A percentile compares a stretch with the other conserved stretches of the same genome.
Evolutionary conservation across 2,329 filamentous ascomycete species (phyloP).

Genomic region (Bretziella fagacearum): DNA sequence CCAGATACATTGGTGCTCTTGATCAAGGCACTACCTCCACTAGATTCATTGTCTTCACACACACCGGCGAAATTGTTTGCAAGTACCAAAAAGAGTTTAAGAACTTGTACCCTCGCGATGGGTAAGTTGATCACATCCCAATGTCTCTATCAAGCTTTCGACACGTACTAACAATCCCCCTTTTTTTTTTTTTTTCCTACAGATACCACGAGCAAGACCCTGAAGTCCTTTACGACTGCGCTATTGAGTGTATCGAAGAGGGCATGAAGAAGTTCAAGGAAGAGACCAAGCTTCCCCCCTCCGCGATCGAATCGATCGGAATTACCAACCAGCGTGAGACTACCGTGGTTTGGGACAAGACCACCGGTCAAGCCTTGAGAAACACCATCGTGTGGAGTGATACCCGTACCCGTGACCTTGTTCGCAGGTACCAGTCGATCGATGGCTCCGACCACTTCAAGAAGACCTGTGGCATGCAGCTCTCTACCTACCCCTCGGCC

Average conservation of each 20-base stretch:
- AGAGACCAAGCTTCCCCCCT: not conserved
- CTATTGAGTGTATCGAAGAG: conserved; percentile 63
- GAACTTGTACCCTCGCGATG: conserved; percentile 69
- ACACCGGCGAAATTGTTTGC: conserved; percentile 57
- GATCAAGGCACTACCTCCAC: conserved; percentile 85
- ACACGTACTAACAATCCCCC: not conserved
- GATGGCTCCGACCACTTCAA: conserved; percentile 52
- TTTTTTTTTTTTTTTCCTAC: not conserved
- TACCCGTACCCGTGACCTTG: conserved; percentile 55
- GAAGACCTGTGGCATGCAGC: conserved; percentile 59
- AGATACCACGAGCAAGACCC: conserved; percentile 90
- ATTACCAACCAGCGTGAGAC: conserved; percentile 89
- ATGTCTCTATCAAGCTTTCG: conserved; percentile 1
- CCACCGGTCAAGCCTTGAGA: conserved; percentile 62
- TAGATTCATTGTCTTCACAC: conserved; percentile 80
- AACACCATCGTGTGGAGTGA: conserved; percentile 87
- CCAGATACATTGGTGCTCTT: conserved; percentile 66
- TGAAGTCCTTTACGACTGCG: conserved; percentile 54
- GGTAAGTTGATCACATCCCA: conserved; percentile 36
- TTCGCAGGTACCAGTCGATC: conserved; percentile 55
- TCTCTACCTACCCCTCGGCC: conserved; percentile 77
- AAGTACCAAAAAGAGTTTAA: conserved; percentile 76
- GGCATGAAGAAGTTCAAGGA: conserved; percentile 49
- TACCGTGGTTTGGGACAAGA: conserved; percentile 66
- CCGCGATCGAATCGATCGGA: conserved; percentile 38